Evolutionary conservation across 2,329 filamentous ascomycete genomes (phyloP).

Genomic region (Phialophora tarda): DNA sequence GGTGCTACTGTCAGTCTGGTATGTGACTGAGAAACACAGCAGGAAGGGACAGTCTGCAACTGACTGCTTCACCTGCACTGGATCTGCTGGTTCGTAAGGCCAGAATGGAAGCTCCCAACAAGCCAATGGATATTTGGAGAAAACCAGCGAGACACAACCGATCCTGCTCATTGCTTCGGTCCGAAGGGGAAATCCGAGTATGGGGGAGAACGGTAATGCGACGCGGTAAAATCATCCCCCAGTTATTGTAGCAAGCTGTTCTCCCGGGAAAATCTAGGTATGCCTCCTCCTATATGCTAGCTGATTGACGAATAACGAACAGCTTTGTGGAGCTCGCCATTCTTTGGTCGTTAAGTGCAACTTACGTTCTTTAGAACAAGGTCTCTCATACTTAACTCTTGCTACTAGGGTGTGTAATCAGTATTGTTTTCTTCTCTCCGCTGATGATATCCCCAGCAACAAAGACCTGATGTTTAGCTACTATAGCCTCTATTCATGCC

Average conservation of each 20-base stretch:
- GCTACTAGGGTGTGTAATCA: not conserved
- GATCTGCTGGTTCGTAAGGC: not conserved
- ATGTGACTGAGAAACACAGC: not conserved
- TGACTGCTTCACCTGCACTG: not conserved
- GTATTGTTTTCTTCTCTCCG: not conserved
- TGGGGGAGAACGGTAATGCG: not conserved
- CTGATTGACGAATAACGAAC: not conserved
- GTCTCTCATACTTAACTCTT: not conserved
- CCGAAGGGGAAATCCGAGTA: not conserved
- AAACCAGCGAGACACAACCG: not conserved
- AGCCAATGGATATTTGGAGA: not conserved
- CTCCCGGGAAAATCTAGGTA: not conserved
- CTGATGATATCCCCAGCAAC: not conserved
- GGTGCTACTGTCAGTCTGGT: not conserved
- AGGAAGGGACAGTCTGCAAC: no score
- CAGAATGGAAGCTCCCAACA: not conserved
- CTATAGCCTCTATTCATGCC: not conserved
- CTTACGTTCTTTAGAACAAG: not conserved
- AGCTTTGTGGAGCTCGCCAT: not conserved
- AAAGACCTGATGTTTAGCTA: not conserved
- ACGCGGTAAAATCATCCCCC: not conserved
- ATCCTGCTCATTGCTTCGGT: not conserved
- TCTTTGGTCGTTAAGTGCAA: not conserved
- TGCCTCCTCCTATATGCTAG: not conserved
- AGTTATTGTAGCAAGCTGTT: not conserved